A percentile compares a stretch with the other conserved stretches of the same genome.
phyloP scores from a whole-genome alignment of 495 filamentous ascomycete species.

The Penicillium roqueforti region DNA sequence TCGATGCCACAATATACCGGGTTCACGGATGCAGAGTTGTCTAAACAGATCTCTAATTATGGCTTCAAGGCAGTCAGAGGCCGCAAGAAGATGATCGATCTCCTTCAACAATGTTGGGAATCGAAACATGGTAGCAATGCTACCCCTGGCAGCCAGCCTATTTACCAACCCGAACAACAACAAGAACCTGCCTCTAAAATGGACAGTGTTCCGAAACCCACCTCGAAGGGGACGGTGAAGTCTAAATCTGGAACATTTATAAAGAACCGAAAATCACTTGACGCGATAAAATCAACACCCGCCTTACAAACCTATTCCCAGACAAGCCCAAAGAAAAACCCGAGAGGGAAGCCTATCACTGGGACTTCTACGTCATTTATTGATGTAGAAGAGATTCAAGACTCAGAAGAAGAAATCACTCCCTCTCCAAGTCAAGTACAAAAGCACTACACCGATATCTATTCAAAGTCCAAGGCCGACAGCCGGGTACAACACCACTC shows the following conservation, averaged over 20 bases:
- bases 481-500: slow-evolving; percentile 4
- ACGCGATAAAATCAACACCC: background rate
- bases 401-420: slow-evolving; percentile 53
- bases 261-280: background rate
- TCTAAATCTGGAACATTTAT: slow-evolving; percentile 4
- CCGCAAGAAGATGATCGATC: slow-evolving; percentile 64
- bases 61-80: slow-evolving; percentile 73
- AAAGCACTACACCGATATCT: slow-evolving; percentile 14
- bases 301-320: background rate
- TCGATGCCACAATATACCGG: slow-evolving; percentile 59
- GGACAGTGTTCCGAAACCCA: background rate
- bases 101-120: slow-evolving; percentile 72
- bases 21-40: slow-evolving; percentile 60
- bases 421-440: slow-evolving; percentile 36
- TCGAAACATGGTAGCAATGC: slow-evolving; percentile 32
- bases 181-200: background rate
- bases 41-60: slow-evolving; percentile 57
- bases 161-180: background rate
- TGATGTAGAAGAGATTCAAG: slow-evolving; percentile 57
- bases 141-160: background rate
- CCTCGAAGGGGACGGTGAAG: slow-evolving; percentile 1
- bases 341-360: background rate
- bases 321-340: background rate
- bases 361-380: slow-evolving; percentile 18
- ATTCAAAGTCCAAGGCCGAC: background rate